A percentile compares a stretch with the other conserved stretches of the same genome.
Evolutionary conservation across 345 rosid species (phyloP).

Genomic region (Rhodomyrtus tomentosa): DNA sequence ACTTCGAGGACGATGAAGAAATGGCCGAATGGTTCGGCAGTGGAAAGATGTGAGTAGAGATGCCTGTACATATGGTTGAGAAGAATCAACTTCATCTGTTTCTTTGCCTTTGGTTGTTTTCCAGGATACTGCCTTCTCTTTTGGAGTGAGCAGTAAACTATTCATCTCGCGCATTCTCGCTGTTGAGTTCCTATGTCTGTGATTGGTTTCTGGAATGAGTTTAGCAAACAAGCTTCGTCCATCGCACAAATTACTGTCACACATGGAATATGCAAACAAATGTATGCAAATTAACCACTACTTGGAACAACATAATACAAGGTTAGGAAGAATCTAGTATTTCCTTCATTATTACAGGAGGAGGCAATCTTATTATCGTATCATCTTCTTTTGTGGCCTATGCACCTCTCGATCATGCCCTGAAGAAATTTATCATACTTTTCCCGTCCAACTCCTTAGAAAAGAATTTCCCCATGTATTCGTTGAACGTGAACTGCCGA

Average conservation of each 20-base stretch:
- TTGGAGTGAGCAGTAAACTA: neutral
- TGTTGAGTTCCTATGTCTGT: neutral
- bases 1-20: constrained; percentile 42
- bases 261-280: no score
- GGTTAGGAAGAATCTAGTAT: neutral
- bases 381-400: neutral
- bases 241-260: no score
- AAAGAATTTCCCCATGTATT: no score
- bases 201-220: neutral
- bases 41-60: no score
- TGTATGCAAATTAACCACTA: no score
- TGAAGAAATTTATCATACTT: no score
- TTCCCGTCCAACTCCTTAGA: no score
- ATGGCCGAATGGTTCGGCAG: constrained; percentile 58
- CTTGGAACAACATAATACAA: no score
- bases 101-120: neutral
- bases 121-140: neutral
- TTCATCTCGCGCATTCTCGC: neutral
- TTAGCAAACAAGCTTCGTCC: no score
- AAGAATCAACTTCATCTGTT: neutral
- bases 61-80: neutral
- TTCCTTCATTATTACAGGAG: neutral
- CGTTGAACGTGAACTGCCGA: no score
- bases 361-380: neutral
- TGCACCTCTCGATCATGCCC: no score